phyloP scores from a whole-genome alignment of 768 basidiomycete species.

The Kwoniella bestiolae region DNA sequence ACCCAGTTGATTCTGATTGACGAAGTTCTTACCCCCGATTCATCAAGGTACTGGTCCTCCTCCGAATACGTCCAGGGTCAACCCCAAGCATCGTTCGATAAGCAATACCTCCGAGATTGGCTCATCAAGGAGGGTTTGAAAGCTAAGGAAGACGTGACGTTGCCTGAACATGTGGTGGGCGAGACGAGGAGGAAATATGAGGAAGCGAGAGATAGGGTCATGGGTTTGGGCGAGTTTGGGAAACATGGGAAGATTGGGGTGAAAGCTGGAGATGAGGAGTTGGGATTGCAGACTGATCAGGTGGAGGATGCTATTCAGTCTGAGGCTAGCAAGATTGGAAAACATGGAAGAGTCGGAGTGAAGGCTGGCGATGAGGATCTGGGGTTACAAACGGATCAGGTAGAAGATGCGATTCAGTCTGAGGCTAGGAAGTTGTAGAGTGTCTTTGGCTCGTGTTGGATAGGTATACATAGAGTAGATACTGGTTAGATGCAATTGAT shows the following conservation, averaged over 20 bases:
- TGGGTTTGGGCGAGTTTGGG: conserved; percentile 54
- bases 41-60: conserved; percentile 93
- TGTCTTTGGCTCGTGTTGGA: neutral
- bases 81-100: conserved; percentile 89
- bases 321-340: conserved; percentile 4
- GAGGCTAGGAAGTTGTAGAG: conserved; percentile 1
- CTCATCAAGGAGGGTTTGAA: conserved; percentile 72
- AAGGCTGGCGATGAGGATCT: conserved; percentile 13
- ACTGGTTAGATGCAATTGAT: neutral
- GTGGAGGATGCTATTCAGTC: conserved; percentile 26
- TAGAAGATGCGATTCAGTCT: conserved; percentile 25
- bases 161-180: conserved; percentile 73
- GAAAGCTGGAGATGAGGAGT: conserved; percentile 11
- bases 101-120: conserved; percentile 94
- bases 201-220: conserved; percentile 65
- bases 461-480: conserved; percentile 1
- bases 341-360: conserved; percentile 10
- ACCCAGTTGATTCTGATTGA: conserved; percentile 79
- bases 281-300: conserved; percentile 28
- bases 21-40: conserved; percentile 96
- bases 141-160: conserved; percentile 72
- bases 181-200: conserved; percentile 79
- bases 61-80: conserved; percentile 72
- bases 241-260: conserved; percentile 18
- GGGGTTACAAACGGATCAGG: conserved; percentile 29